Evolutionary conservation across 2,329 filamentous ascomycete species (phyloP), one percentile per base, ranked within the genome.

Genomic region (Colletotrichum zoysiae): DNA sequence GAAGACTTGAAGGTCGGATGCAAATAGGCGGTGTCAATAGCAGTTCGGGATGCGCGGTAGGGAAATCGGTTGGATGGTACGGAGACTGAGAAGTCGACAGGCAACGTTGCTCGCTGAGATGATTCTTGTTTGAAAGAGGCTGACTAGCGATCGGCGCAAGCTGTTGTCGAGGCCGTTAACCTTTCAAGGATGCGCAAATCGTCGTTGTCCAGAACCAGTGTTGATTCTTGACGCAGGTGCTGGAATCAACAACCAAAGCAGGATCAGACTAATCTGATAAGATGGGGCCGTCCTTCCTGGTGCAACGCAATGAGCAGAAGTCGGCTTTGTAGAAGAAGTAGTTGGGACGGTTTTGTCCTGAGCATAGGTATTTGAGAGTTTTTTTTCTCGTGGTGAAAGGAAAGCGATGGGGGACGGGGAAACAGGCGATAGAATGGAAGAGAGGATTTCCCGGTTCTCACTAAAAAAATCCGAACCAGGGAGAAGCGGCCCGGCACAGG

Each of bases 361-460:
- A 40, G 58, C 26, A 35, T 58, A 44, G 30, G 30, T 30, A 30
- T 30, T 23, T 33, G 44, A 44, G 33, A n/a, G 3, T 35, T 35
- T 35, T 35, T 35, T 57, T 68, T 58, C 33, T 35, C 35, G 50
- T 56, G 51, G 38, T 56, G 26, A 14, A 56, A 42, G 23, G 20
- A 46, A 55, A 55, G 44, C 38, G 20, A 56, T 26, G 30, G n/a
- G 46, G 61, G 50, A 46, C 38, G 51, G 50, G 46, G 20, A 23
- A 57, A 50, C 53, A 63, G 46, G 48, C 42, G 38, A 55, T 42
- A 38, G 46, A 63, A 44, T 61, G 57, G 57, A 68, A 56, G 53
- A 67, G 64, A 71, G 58, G 57, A 68, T 68, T 70, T 71, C 68
- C 65, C 59, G 65, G 69, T 55, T 71, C 48, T 63, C 51, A 68